Evolutionary conservation across 2,329 filamentous ascomycete species (phyloP).

Genomic region (Curvularia lunata): DNA sequence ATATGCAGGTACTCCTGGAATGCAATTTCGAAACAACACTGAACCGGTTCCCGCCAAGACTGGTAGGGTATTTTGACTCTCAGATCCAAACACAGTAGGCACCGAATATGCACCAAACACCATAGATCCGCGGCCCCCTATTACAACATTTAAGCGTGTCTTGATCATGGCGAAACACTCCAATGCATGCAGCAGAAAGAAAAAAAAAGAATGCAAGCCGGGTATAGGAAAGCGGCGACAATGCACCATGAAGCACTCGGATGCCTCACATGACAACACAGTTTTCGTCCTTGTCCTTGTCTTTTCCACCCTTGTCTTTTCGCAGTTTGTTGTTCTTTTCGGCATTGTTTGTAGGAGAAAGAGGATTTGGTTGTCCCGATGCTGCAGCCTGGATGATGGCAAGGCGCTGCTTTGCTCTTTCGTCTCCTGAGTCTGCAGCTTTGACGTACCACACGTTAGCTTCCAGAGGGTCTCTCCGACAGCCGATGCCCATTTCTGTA

Average conservation of each 20-base stretch:
- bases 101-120: constrained; percentile 26
- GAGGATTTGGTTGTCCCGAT: constrained; percentile 54
- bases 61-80: constrained; percentile 21
- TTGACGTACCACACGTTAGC: constrained; percentile 99
- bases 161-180: constrained; percentile 1
- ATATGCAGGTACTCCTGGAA: constrained; percentile 3
- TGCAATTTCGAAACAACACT: constrained; percentile 13
- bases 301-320: constrained; percentile 36
- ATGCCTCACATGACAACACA: constrained; percentile 46
- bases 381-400: constrained; percentile 86
- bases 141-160: constrained; percentile 21
- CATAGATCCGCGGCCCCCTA: constrained; percentile 24
- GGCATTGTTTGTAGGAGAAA: constrained; percentile 8
- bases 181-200: constrained; percentile 1
- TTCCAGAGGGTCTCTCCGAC: constrained; percentile 89
- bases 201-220: constrained; percentile 1
- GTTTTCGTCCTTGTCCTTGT: constrained; percentile 49
- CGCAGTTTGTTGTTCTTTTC: constrained; percentile 41
- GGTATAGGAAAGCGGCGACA: constrained; percentile 7
- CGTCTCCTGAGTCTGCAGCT: constrained; percentile 89
- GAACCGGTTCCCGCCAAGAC: constrained; percentile 10
- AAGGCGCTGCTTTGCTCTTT: constrained; percentile 84
- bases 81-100: constrained; percentile 27
- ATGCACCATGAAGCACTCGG: neutral
- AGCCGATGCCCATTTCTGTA: constrained; percentile 97